Evolutionary conservation across 2,329 filamentous ascomycete species (phyloP).

Genomic region (Lachnellula arida): DNA sequence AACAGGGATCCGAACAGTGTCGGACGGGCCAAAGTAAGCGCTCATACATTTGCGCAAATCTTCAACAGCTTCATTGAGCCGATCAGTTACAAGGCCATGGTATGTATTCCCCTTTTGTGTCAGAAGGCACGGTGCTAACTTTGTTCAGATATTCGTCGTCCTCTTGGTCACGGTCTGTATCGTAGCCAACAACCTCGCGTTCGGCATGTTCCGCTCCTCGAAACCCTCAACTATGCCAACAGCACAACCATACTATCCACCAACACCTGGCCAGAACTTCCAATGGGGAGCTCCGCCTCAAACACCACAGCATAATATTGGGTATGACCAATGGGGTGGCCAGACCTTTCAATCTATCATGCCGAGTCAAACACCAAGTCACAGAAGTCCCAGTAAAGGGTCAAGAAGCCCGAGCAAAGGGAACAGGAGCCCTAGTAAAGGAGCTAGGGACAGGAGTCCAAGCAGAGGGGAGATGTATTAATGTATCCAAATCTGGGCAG

Average conservation of each 20-base stretch:
- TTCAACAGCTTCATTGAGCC: conserved; percentile 91
- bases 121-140: neutral
- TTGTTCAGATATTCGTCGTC: conserved; percentile 45
- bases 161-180: conserved; percentile 45
- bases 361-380: conserved; percentile 25
- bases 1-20: conserved; percentile 72
- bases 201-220: conserved; percentile 29
- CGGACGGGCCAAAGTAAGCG: conserved; percentile 74
- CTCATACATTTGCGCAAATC: conserved; percentile 84
- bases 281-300: conserved; percentile 28
- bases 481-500: neutral
- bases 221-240: conserved; percentile 31
- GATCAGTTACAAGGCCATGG: conserved; percentile 80
- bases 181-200: conserved; percentile 48
- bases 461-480: conserved; percentile 9
- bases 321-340: conserved; percentile 19
- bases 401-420: conserved; percentile 23
- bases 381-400: conserved; percentile 28
- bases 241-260: conserved; percentile 24
- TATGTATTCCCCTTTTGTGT: conserved; percentile 33
- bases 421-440: conserved; percentile 27
- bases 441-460: conserved; percentile 9
- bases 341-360: conserved; percentile 25
- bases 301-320: conserved; percentile 22
- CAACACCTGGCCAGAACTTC: conserved; percentile 17